Evolutionary conservation across 176 grass and related monocot genomes (phyloP).

Genomic region (Avena insularis): DNA sequence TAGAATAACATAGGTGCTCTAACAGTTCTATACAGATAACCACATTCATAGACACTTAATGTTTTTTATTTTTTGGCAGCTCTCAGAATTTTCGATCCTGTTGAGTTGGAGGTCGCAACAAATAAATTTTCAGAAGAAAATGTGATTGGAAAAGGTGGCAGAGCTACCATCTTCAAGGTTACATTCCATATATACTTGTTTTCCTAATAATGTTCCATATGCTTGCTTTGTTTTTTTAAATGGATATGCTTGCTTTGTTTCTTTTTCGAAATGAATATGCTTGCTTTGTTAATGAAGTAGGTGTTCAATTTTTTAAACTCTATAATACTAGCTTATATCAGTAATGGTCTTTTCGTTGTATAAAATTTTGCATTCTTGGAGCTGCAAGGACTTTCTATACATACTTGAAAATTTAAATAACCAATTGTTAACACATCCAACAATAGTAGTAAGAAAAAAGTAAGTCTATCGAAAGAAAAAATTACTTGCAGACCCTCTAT

Average conservation of each 20-base stretch:
- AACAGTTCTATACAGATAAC: neutral
- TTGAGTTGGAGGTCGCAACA: neutral
- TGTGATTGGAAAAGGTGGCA: neutral
- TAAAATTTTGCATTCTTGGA: neutral
- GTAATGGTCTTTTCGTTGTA: neutral
- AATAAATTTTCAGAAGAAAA: neutral
- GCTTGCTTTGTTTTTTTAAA: neutral
- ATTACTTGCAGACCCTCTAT: too few relatives aligned
- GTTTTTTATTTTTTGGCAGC: neutral
- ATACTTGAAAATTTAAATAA: too few relatives aligned
- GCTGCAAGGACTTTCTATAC: neutral
- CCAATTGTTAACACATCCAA: too few relatives aligned
- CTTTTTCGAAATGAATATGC: too few relatives aligned
- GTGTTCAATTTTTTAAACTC: neutral
- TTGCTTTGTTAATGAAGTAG: too few relatives aligned
- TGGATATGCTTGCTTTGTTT: too few relatives aligned
- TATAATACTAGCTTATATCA: neutral
- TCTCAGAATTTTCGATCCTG: neutral
- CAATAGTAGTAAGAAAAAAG: too few relatives aligned
- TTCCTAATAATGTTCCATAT: neutral
- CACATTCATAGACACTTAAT: neutral
- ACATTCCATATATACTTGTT: neutral
- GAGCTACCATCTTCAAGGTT: neutral
- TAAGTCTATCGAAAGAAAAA: too few relatives aligned
- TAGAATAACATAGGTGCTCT: too few relatives aligned